These are phyloP conservation scores for Fusarium guadeloupense DNA, from an alignment of 2,329 filamentous ascomycete species.

Conservation along the genomic window DNA sequence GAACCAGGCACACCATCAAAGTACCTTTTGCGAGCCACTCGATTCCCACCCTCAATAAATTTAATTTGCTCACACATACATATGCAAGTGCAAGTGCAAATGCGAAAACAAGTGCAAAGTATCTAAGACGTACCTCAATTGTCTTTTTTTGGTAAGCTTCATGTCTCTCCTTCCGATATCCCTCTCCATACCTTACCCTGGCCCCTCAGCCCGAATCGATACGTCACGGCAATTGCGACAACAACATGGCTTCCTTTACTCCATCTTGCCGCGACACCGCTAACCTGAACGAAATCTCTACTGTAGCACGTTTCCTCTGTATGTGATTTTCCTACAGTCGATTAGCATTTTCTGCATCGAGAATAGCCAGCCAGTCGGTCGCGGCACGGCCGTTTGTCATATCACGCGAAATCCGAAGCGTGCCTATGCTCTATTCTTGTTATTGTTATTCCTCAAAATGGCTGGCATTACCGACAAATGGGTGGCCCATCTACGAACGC, in stretches of 20 bases:
- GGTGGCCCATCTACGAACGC: slow-evolving; percentile 30
- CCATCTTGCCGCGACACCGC: neutral
- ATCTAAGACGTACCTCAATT: too few relatives aligned
- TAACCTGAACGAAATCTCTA: slow-evolving; percentile 1
- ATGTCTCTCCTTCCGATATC: too few relatives aligned
- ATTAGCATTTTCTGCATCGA: neutral
- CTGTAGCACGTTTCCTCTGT: slow-evolving; percentile 1
- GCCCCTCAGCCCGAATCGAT: too few relatives aligned
- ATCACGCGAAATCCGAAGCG: neutral
- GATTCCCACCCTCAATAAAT: neutral
- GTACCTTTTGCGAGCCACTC: neutral
- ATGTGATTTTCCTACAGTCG: neutral
- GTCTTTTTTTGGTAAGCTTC: too few relatives aligned
- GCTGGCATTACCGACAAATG: slow-evolving; percentile 27
- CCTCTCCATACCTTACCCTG: too few relatives aligned
- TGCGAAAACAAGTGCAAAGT: too few relatives aligned
- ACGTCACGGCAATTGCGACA: too few relatives aligned
- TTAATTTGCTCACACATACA: neutral
- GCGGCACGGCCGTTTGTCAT: neutral
- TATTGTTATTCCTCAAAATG: slow-evolving; percentile 4
- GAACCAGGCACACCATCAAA: slow-evolving; percentile 1
- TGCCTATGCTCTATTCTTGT: slow-evolving; percentile 12
- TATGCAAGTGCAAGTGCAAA: too few relatives aligned
- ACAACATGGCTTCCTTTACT: too few relatives aligned
- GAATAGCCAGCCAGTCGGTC: neutral